These are phyloP conservation scores for Asclepias syriaca DNA, from an alignment of 257 asterid genomes.

Conservation along the genomic window DNA sequence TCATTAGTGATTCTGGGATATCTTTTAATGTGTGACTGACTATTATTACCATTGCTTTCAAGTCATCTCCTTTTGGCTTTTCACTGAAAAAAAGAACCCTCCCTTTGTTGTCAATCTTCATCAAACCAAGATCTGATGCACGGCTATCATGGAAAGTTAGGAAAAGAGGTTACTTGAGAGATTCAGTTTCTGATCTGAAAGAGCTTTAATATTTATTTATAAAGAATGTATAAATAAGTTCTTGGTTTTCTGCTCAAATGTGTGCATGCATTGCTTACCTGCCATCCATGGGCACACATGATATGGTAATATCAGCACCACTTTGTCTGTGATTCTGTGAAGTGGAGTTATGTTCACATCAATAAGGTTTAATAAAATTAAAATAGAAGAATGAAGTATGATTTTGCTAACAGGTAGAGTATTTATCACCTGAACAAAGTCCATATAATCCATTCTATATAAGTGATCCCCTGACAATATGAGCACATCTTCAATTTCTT, in stretches of 20 bases:
- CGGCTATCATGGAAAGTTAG: conserved; percentile 60
- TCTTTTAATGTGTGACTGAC: conserved; percentile 8
- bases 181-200: background rate
- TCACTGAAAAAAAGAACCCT: conserved; percentile 75
- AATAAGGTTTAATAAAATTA: background rate
- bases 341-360: conserved; percentile 13
- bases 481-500: conserved; percentile 89
- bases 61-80: conserved; percentile 72
- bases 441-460: conserved; percentile 96
- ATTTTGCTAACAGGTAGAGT: background rate
- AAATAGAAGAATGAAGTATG: background rate
- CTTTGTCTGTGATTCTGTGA: conserved; percentile 83
- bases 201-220: background rate
- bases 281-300: conserved; percentile 74
- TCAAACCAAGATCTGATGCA: conserved; percentile 93
- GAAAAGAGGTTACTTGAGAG: conserved; percentile 8
- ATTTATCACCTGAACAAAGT: conserved; percentile 70
- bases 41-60: conserved; percentile 88
- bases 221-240: background rate
- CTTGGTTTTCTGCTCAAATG: background rate
- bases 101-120: conserved; percentile 81
- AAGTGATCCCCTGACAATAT: conserved; percentile 97
- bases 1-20: conserved; percentile 11
- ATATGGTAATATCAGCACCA: conserved; percentile 91
- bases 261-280: conserved; percentile 34